Evolutionary conservation across 1,284 basidiomycete species (phyloP).

Genomic region (Coniophora puteana): DNA sequence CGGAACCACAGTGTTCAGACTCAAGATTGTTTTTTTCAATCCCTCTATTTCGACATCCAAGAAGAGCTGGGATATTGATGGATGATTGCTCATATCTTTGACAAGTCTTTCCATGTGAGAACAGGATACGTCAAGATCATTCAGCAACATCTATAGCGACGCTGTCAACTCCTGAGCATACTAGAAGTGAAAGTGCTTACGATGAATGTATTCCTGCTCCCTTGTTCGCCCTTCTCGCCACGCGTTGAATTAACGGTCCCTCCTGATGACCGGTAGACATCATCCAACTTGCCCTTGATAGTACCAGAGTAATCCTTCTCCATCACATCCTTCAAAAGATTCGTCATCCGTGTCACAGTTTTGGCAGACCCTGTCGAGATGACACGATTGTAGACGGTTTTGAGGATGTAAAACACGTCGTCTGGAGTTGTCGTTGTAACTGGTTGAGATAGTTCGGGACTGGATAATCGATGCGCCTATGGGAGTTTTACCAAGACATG

Average conservation of each 20-base stretch:
- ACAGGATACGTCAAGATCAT: constrained; percentile 85
- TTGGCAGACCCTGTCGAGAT: constrained; percentile 68
- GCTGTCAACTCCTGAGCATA: constrained; percentile 1
- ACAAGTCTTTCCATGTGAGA: constrained; percentile 82
- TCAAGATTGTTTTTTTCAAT: constrained; percentile 43
- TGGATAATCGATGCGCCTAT: constrained; percentile 71
- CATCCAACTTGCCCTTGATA: constrained; percentile 81
- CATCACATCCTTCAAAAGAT: constrained; percentile 67
- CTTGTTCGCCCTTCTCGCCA: constrained; percentile 74
- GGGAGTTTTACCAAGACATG: constrained; percentile 7
- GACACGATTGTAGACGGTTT: constrained; percentile 73
- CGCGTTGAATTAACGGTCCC: constrained; percentile 41
- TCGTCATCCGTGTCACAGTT: constrained; percentile 56
- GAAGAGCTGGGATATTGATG: constrained; percentile 68
- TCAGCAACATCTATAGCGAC: constrained; percentile 68
- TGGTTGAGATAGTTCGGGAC: constrained; percentile 65
- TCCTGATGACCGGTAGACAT: constrained; percentile 66
- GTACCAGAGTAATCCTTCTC: constrained; percentile 79
- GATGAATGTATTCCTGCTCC: constrained; percentile 75
- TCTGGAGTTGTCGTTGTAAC: constrained; percentile 77
- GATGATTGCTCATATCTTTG: constrained; percentile 60
- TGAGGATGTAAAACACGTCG: constrained; percentile 92
- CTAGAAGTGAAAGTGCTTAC: constrained; percentile 43
- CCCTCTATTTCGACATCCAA: constrained; percentile 50
- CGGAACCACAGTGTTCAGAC: constrained; percentile 50